phyloP scores from a whole-genome alignment of 345 rosid species.

The Clarkia xantiana region DNA sequence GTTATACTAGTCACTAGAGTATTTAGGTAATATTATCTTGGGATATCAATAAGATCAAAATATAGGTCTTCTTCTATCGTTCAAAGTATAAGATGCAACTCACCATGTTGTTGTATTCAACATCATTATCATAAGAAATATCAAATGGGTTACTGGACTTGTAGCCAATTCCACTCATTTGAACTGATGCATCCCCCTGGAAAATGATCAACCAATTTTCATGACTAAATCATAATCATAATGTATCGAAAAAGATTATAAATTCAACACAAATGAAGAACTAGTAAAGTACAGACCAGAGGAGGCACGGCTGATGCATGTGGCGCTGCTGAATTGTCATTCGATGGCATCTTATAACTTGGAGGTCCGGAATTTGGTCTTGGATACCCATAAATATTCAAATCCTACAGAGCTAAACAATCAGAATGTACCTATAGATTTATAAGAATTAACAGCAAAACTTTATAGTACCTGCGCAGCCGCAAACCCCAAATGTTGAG shows the following conservation, averaged over 20 bases:
- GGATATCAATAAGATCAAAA: not conserved
- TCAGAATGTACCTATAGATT: conserved; percentile 8
- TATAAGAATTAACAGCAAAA: conserved; percentile 1
- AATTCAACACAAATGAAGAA: not conserved
- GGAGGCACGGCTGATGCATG: conserved; percentile 24
- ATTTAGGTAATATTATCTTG: too few relatives aligned
- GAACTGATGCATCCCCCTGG: conserved; percentile 38
- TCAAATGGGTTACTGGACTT: conserved; percentile 91
- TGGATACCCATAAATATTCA: conserved; percentile 17
- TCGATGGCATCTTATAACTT: conserved; percentile 12
- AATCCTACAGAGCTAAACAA: conserved; percentile 21
- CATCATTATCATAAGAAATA: conserved; percentile 55
- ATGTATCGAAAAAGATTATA: not conserved
- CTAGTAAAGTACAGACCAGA: conserved; percentile 23
- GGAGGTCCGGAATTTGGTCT: conserved; percentile 15
- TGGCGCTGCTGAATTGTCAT: conserved; percentile 17
- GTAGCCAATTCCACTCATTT: conserved; percentile 15
- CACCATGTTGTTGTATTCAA: conserved; percentile 57
- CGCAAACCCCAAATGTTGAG: conserved; percentile 27
- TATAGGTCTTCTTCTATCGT: too few relatives aligned
- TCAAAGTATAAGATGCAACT: conserved; percentile 11
- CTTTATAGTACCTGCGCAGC: conserved; percentile 27
- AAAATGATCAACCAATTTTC: not conserved
- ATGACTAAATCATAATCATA: not conserved
- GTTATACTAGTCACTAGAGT: too few relatives aligned